Conservation (phyloP, 495 filamentous ascomycete species). For the Xylaria intraflava region DNA sequence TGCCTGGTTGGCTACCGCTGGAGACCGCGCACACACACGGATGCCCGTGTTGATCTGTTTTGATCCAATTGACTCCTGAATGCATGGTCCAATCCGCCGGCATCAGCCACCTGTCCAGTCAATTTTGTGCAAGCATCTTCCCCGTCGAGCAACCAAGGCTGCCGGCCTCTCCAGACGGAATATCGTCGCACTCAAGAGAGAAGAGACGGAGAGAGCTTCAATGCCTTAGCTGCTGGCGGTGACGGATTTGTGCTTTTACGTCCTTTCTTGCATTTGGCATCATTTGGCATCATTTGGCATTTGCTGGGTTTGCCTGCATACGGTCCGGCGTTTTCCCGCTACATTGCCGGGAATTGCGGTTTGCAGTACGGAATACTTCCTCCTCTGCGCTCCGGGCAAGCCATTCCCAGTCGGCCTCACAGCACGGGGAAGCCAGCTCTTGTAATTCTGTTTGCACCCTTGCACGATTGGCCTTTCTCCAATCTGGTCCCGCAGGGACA, state of each 20-base stretch:
- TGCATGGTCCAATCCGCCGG: not conserved
- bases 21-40: too few relatives aligned
- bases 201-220: too few relatives aligned
- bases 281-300: not conserved
- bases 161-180: not conserved
- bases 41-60: constrained; percentile 1
- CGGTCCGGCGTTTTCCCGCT: not conserved
- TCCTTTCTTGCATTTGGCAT: constrained; percentile 1
- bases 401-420: not conserved
- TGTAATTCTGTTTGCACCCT: not conserved
- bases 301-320: not conserved
- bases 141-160: not conserved
- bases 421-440: not conserved
- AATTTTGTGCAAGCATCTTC: constrained; percentile 2
- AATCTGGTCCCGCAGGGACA: not conserved
- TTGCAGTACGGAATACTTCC: not conserved
- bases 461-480: not conserved
- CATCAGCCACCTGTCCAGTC: not conserved
- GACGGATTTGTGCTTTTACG: not conserved
- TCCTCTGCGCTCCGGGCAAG: not conserved
- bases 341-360: not conserved
- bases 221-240: not conserved
- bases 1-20: too few relatives aligned
- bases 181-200: too few relatives aligned
- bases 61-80: not conserved